These are phyloP conservation scores for Asterionellopsis glacialis DNA, from an alignment of 108 stramenopile species.

Conservation along the genomic window DNA sequence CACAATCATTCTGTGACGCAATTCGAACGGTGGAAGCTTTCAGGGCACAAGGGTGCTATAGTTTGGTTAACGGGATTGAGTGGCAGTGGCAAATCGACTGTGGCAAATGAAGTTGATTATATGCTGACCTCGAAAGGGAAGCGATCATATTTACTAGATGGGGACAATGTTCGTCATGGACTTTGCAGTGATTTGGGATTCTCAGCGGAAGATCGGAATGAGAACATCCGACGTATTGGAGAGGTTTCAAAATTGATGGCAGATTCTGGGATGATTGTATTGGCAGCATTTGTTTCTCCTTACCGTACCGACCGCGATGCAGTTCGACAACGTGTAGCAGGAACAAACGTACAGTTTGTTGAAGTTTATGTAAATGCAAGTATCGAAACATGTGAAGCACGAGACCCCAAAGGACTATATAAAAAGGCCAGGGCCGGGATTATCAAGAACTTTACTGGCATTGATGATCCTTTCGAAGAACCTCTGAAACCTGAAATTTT, in stretches of 20 bases:
- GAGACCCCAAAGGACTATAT: slow-evolving; percentile 90
- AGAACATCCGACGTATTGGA: slow-evolving; percentile 89
- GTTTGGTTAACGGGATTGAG: slow-evolving; percentile 48
- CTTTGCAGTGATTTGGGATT: slow-evolving; percentile 85
- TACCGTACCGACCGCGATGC: slow-evolving; percentile 75
- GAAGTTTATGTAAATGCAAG: slow-evolving; percentile 84
- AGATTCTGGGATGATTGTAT: slow-evolving; percentile 84
- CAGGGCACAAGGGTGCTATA: slow-evolving; percentile 17
- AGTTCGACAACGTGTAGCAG: slow-evolving; percentile 48
- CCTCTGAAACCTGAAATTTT: slow-evolving; percentile 67
- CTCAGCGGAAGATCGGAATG: slow-evolving; percentile 70
- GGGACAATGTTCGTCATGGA: slow-evolving; percentile 86
- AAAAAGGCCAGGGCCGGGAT: slow-evolving; percentile 79
- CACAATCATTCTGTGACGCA: slow-evolving; percentile 23
- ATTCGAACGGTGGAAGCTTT: slow-evolving; percentile 5
- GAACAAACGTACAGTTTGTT: slow-evolving; percentile 51
- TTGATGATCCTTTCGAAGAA: slow-evolving; percentile 88
- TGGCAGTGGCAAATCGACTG: slow-evolving; percentile 36
- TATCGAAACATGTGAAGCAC: slow-evolving; percentile 63
- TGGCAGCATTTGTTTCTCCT: slow-evolving; percentile 88
- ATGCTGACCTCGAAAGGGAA: slow-evolving; percentile 31
- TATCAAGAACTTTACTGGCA: slow-evolving; percentile 88
- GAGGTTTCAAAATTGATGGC: slow-evolving; percentile 83
- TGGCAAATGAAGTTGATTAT: slow-evolving; percentile 35
- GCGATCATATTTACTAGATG: slow-evolving; percentile 58